Evolutionary conservation across 805 yeast species (phyloP).

Genomic region (Tetrapisispora iriomotensis): DNA sequence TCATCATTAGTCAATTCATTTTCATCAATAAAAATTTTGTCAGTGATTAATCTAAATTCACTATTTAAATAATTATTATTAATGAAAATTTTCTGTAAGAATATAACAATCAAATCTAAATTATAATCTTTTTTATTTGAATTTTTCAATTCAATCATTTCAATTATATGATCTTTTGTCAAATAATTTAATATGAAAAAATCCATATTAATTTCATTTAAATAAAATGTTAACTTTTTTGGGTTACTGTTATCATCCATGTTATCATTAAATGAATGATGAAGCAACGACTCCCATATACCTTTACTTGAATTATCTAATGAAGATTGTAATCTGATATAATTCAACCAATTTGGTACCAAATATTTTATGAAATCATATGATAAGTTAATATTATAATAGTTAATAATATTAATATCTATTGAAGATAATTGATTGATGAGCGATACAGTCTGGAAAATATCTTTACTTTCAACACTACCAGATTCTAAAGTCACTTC

Average conservation of each 20-base stretch:
- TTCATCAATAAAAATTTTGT: neutral
- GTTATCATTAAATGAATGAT: constrained; percentile 1
- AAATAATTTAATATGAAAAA: constrained; percentile 1
- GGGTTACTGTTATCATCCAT: too few relatives aligned
- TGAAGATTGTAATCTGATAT: too few relatives aligned
- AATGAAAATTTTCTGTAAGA: neutral
- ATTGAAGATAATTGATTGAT: neutral
- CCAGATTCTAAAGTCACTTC: too few relatives aligned
- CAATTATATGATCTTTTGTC: neutral
- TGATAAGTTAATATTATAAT: neutral
- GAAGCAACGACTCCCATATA: neutral
- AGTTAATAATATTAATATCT: neutral
- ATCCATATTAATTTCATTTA: neutral
- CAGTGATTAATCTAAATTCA: neutral
- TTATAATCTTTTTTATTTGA: neutral
- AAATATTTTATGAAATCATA: neutral
- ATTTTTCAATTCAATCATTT: neutral
- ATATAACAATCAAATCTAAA: neutral
- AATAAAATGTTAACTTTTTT: neutral
- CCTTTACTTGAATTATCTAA: neutral
- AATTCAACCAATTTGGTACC: constrained; percentile 1
- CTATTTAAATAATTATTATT: neutral
- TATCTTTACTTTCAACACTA: too few relatives aligned
- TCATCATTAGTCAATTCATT: neutral
- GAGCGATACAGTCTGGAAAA: too few relatives aligned